Evolutionary conservation across 352 stramenopile genomes (phyloP).

Genomic region (Phytophthora gonapodyides): DNA sequence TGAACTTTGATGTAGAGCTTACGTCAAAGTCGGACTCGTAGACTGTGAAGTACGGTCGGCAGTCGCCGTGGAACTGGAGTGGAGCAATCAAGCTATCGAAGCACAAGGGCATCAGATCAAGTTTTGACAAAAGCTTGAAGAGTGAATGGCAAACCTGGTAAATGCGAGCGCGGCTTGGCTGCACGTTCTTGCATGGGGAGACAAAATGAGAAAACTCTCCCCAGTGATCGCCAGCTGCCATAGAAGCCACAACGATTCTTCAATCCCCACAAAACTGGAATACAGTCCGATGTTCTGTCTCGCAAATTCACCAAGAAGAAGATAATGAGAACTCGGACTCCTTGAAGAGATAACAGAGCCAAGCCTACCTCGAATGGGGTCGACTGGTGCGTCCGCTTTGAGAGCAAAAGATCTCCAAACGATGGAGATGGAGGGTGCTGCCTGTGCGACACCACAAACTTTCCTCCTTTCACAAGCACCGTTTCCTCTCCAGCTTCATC

Average conservation of each 20-base stretch:
- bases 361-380: conserved; percentile 65
- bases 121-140: background rate
- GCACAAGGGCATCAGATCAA: conserved; percentile 7
- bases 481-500: conserved; percentile 31
- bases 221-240: conserved; percentile 88
- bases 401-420: conserved; percentile 74
- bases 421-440: conserved; percentile 53
- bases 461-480: conserved; percentile 46
- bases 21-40: conserved; percentile 89
- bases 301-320: background rate
- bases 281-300: conserved; percentile 79
- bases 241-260: conserved; percentile 75
- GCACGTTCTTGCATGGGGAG: conserved; percentile 77
- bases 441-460: conserved; percentile 49
- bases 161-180: conserved; percentile 83
- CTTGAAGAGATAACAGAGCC: background rate
- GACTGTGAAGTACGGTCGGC: conserved; percentile 84
- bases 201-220: conserved; percentile 80
- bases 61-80: conserved; percentile 81
- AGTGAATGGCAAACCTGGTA: conserved; percentile 51
- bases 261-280: conserved; percentile 81
- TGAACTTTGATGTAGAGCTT: conserved; percentile 19
- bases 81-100: conserved; percentile 74
- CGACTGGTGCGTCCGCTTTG: conserved; percentile 49
- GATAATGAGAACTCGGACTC: background rate